Evolutionary conservation across 306 rosid genomes (phyloP).

Genomic region (Macrotyloma uniflorum): DNA sequence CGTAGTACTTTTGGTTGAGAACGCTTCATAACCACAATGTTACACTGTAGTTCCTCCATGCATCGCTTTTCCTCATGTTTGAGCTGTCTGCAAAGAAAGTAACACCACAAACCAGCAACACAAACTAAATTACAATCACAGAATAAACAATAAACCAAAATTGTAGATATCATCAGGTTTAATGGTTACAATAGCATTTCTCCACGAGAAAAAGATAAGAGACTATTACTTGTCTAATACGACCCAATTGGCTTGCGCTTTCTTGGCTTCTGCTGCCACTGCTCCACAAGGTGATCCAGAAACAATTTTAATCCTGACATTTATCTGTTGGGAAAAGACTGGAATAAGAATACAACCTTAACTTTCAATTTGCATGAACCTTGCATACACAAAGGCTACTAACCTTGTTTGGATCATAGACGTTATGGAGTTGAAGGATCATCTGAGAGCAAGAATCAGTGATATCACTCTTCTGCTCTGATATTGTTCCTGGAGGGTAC

Average conservation of each 20-base stretch:
- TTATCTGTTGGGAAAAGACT: conserved; percentile 60
- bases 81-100: conserved; percentile 67
- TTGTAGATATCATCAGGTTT: not conserved
- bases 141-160: conserved; percentile 5
- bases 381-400: conserved; percentile 15
- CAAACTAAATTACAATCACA: conserved; percentile 5
- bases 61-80: conserved; percentile 90
- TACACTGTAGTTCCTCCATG: conserved; percentile 98
- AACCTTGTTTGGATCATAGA: conserved; percentile 95
- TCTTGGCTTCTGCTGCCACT: conserved; percentile 91
- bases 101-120: conserved; percentile 28
- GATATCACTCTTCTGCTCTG: conserved; percentile 81
- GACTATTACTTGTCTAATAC: conserved; percentile 89
- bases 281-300: conserved; percentile 95
- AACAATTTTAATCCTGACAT: conserved; percentile 88
- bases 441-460: conserved; percentile 94
- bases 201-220: conserved; percentile 18
- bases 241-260: conserved; percentile 90
- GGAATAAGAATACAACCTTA: conserved; percentile 24
- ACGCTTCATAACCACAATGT: conserved; percentile 93
- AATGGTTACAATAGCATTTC: conserved; percentile 29
- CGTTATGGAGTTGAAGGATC: conserved; percentile 97
- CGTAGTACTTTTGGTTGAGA: conserved; percentile 96
- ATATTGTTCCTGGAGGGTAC: conserved; percentile 64
- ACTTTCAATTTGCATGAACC: conserved; percentile 31